Evolutionary conservation across 2,329 filamentous ascomycete genomes (phyloP).

Genomic region (Chalaropsis thielavioides): DNA sequence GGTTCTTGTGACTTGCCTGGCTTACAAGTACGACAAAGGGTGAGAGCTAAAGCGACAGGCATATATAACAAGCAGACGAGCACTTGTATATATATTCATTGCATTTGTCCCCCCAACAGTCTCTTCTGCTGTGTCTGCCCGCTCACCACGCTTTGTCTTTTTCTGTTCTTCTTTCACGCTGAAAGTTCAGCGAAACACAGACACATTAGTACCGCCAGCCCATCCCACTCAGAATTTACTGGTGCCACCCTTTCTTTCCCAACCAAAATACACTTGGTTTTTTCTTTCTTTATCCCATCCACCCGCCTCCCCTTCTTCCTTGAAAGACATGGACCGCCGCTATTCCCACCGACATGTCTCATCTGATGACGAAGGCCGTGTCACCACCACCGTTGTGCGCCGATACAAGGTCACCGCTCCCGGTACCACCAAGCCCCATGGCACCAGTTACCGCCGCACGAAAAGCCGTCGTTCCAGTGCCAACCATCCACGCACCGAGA

Average conservation of each 20-base stretch:
- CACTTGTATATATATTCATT: neutral
- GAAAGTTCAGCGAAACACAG: neutral
- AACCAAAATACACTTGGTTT: too few relatives aligned
- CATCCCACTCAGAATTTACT: neutral
- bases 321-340: neutral
- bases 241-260: neutral
- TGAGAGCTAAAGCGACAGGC: neutral
- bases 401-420: conserved; percentile 37
- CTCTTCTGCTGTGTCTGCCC: neutral
- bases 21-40: neutral
- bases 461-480: conserved; percentile 24
- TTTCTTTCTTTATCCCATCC: neutral
- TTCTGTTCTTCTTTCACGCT: neutral
- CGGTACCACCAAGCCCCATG: conserved; percentile 30
- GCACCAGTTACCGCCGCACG: conserved; percentile 33
- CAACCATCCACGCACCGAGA: conserved; percentile 30
- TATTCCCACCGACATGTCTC: conserved; percentile 23
- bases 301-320: neutral
- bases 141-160: neutral
- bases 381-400: conserved; percentile 34
- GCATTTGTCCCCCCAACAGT: neutral
- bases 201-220: neutral
- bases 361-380: conserved; percentile 34
- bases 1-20: neutral
- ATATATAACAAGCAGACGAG: neutral